Evolutionary conservation across 2,329 filamentous ascomycete genomes (phyloP), one percentile per base, ranked within the genome.

Genomic region (Apiospora koreana): DNA sequence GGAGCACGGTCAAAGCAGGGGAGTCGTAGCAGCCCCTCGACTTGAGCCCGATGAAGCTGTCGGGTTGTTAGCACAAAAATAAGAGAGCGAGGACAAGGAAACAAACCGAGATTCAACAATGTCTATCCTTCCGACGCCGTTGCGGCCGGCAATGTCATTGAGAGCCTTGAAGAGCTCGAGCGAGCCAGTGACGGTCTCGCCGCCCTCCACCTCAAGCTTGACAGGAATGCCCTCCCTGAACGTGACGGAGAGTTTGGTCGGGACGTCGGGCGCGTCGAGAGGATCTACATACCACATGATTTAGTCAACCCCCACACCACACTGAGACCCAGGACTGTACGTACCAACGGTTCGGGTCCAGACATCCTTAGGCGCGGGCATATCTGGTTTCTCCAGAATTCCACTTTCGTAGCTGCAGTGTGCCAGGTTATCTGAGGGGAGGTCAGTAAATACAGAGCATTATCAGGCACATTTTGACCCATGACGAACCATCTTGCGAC

Each of bases 401-500:
- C 93, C 93, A 68, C 91, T 91, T 85, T 97, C 94, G 81, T 96
- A 97, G 72, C 84, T 87, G 86, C 91, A 93, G 83, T 95, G 93
- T 69, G 91, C 92, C 76, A 93, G 78, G 83, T 94, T 93, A 81
- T 91, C 89, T 88, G 71, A 54, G 68, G 16, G 69, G 71, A 54
- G 70, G 70, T 48, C 21, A 48, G 45, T 23, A 23, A 48, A 48
- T 21, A n/a, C 45, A 25, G 23, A 23, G 6, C n/a, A 23, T 48
- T 48, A 5, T 23, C 45, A 48, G 45, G 12, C 45, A 48, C 45
- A 23, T 23, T 48, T 23, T 48, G 7, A 48, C n/a, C 23, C 45
- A 23, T 48, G 5, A 48, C 45, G 2, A 70, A 71, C 8, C 71
- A 68, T 65, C 71, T 73, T 46, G 68, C 65, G 68, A 70, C 84